A percentile compares a stretch with the other conserved stretches of the same genome.
These are phyloP conservation scores for Claviceps citrina DNA, from an alignment of 2,329 filamentous ascomycete genomes.

Conservation along the genomic window DNA sequence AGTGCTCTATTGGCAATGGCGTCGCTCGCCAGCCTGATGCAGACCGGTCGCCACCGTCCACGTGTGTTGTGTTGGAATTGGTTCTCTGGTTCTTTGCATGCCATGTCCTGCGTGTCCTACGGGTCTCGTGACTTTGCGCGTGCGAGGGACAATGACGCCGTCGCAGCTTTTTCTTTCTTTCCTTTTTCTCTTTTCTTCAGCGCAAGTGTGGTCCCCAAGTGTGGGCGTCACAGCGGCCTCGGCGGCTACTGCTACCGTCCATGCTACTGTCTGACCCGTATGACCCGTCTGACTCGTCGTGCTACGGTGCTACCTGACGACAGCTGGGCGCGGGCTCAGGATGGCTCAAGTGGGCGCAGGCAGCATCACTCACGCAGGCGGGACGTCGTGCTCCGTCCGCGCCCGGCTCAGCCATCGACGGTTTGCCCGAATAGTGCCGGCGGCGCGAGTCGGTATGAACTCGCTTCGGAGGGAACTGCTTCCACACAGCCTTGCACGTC, in stretches of 20 bases:
- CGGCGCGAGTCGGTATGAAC: not conserved
- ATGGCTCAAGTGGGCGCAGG: not conserved
- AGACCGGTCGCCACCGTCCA: no score
- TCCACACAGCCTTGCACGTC: no score
- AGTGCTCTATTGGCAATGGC: constrained; percentile 2
- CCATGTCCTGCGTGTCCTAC: no score
- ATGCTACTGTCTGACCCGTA: no score
- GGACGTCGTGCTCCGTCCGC: not conserved
- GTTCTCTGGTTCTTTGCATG: no score
- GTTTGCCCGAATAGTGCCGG: not conserved
- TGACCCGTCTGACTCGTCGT: no score
- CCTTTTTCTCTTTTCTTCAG: not conserved
- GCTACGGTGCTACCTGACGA: no score
- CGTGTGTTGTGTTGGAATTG: no score
- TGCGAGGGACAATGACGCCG: not conserved
- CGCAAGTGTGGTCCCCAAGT: not conserved
- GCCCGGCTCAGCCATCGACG: not conserved
- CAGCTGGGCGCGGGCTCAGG: no score
- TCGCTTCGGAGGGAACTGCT: not conserved
- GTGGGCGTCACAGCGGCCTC: not conserved
- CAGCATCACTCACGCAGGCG: not conserved
- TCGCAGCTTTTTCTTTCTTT: not conserved
- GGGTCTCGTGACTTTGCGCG: not conserved
- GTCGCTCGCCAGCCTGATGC: no score
- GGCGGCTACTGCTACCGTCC: no score